Evolutionary conservation across 768 basidiomycete genomes (phyloP), one percentile per base, ranked within the genome.

Genomic region (Amanita exitialis): DNA sequence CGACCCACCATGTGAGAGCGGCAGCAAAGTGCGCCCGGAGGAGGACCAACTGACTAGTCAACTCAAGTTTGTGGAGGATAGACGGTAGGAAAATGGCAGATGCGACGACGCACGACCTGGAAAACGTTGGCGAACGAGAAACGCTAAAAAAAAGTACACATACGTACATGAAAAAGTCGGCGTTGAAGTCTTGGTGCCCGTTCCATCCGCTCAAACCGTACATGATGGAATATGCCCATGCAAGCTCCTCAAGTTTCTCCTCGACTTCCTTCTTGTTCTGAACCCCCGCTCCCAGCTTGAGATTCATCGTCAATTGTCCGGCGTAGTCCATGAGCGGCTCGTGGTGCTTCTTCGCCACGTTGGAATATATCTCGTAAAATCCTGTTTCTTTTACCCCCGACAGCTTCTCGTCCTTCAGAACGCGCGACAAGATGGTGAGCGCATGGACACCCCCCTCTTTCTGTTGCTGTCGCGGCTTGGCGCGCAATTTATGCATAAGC

Each of bases 21-120:
- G 67, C 63, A 12, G 74, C 64, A 58, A 83, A 75, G 63, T 80
- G 79, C 6, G 69, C 63, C 2, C 74, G 71, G 25, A 84, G 67
- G 15, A 83, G 66, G 25, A 72, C 57, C 8, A 65, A 63, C 44
- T 74, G 72, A 0, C 72, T 73, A 13, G 57, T 37, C 15, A 66
- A 62, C 5, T 64, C 62, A 43, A 73, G 63, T 6, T 47, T 55
- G 1, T 61, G 57, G 38, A 69, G 54, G 44, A 75, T 51, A 0
- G 76, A 69, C 3, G 74, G 66, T 12, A 81, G 59, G 65, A 82
- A 80, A 28, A 82, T 53, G 2, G 76, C 69, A 1, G 81, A 82
- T 0, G 81, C 83, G 23, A 82, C 75, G 2, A 77, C 60, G 54
- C 74, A 80, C 63, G 79, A 75, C 20, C 78, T 82, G 44, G 1